Evolutionary conservation across 805 yeast species (phyloP).

Genomic region (baker's yeast (Saccharomyces cerevisiae)): DNA sequence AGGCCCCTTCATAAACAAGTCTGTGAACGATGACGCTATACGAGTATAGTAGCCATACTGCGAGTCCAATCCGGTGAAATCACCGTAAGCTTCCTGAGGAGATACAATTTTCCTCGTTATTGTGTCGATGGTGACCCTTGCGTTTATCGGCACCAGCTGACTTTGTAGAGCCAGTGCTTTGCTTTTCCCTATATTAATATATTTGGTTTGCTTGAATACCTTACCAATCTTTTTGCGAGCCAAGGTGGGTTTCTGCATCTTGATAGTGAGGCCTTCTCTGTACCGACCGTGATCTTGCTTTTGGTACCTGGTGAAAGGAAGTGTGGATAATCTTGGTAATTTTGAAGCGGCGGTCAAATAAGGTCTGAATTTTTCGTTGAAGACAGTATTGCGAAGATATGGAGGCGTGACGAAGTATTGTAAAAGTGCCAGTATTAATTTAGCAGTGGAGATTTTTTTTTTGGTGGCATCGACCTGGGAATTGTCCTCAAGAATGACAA

Average conservation of each 20-base stretch:
- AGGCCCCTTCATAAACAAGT: conserved; percentile 63
- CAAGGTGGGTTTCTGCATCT: conserved; percentile 32
- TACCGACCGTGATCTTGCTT: conserved; percentile 36
- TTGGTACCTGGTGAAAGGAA: conserved; percentile 60
- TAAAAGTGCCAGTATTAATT: conserved; percentile 58
- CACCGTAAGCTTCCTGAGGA: conserved; percentile 60
- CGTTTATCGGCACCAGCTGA: conserved; percentile 64
- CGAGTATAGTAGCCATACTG: conserved; percentile 72
- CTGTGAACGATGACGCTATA: conserved; percentile 49
- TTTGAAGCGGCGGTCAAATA: conserved; percentile 57
- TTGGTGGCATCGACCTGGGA: conserved; percentile 10
- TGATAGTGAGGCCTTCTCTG: conserved; percentile 53
- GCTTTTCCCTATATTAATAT: conserved; percentile 65
- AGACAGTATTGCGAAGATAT: conserved; percentile 59
- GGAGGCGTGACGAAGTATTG: conserved; percentile 84
- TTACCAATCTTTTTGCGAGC: conserved; percentile 33
- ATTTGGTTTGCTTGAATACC: conserved; percentile 55
- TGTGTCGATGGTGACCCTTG: conserved; percentile 72
- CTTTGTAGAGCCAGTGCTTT: conserved; percentile 48
- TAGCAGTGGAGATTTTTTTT: conserved; percentile 30
- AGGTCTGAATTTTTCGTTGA: conserved; percentile 38
- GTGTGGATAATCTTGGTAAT: conserved; percentile 60
- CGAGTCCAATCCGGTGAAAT: conserved; percentile 48
- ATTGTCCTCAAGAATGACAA: conserved; percentile 51
- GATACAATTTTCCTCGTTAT: conserved; percentile 56